Evolutionary conservation across 148 eudicot genomes (phyloP), one percentile per base, ranked within the genome.

Genomic region (Silene conica): DNA sequence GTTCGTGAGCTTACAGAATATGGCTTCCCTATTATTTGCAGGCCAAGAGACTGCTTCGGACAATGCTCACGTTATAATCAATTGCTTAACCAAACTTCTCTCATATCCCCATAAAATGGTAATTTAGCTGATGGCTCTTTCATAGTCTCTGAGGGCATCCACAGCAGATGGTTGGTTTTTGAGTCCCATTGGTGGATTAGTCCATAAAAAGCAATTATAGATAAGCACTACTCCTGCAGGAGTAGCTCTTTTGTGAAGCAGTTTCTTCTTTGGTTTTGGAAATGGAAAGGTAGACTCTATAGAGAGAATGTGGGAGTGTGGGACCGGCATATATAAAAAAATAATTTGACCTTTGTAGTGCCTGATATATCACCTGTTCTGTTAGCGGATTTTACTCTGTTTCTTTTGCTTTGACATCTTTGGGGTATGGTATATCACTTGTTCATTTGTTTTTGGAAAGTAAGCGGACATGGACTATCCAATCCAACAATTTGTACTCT

Each of bases 61-160:
- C 74, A 85, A 91, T 85, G 86, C 80, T 14, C 89, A 73, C 62
- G 64, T 77, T 41, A 79, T 90, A 72, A 73, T 84, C 59, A 79
- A 76, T 74, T 84, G 86, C 50, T 86, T 94, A 79, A 78, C 83
- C 76, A 82, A 75, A 74, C 97, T 94, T 50, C 70, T 82, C 34
- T 75, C 83, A 22, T 94, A 91, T 82, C 85, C 91, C 52, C 90
- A 94, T 74, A 87, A 86, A 88, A 92, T 87, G 98, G 98, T 91
- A 94, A 62, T 19, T 55, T 8, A 23, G 31, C 76, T 68, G 56
- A 45, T 11, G 52, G 20, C 21, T 9, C 31, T 67, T 46, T 67
- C 71, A 12, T 12, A 9, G 56, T 1, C 23, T 45, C 46, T 4
- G 64, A 38, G 55, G 16, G 15, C 3, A 15, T 50, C 55, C 18